Conservation (phyloP, 345 rosid genomes). For the Hypericum androsaemum region DNA sequence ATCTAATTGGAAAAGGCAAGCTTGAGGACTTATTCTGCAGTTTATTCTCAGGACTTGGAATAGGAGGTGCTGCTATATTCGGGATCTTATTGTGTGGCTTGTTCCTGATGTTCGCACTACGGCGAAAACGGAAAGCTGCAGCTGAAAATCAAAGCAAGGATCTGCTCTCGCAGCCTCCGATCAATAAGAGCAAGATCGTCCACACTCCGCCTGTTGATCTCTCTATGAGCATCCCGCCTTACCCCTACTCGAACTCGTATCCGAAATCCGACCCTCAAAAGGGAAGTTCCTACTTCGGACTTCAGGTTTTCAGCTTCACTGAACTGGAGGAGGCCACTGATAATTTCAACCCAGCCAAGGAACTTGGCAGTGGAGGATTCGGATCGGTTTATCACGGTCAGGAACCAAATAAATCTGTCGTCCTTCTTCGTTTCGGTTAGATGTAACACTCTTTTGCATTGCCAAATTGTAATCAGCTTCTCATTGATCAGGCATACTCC, state of each 20-base stretch:
- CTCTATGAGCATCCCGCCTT: slow-evolving; percentile 35
- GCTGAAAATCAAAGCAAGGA: slow-evolving; percentile 26
- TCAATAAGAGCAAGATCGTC: slow-evolving; percentile 23
- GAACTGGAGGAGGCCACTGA: slow-evolving; percentile 6
- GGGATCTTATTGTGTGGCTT: slow-evolving; percentile 16
- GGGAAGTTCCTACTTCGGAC: slow-evolving; percentile 3
- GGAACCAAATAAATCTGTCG: too few species aligned
- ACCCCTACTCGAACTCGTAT: neutral
- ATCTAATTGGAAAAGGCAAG: too few species aligned
- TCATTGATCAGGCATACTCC: slow-evolving; percentile 18
- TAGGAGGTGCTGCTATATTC: slow-evolving; percentile 20
- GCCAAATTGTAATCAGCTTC: too few species aligned
- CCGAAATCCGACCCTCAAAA: neutral
- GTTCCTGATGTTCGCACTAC: slow-evolving; percentile 14
- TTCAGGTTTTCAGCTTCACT: neutral
- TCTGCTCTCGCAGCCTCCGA: slow-evolving; percentile 31
- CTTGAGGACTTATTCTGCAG: neutral
- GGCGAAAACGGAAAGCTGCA: slow-evolving; percentile 25
- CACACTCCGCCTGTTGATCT: slow-evolving; percentile 30
- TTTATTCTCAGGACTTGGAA: slow-evolving; percentile 26
- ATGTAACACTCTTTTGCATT: too few species aligned
- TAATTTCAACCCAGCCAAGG: neutral
- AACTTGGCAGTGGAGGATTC: neutral
- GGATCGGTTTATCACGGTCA: slow-evolving; percentile 1
- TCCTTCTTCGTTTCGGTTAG: too few species aligned